Conservation (phyloP, 495 filamentous ascomycete genomes). For the Hypoxylon lienhwacheense region DNA sequence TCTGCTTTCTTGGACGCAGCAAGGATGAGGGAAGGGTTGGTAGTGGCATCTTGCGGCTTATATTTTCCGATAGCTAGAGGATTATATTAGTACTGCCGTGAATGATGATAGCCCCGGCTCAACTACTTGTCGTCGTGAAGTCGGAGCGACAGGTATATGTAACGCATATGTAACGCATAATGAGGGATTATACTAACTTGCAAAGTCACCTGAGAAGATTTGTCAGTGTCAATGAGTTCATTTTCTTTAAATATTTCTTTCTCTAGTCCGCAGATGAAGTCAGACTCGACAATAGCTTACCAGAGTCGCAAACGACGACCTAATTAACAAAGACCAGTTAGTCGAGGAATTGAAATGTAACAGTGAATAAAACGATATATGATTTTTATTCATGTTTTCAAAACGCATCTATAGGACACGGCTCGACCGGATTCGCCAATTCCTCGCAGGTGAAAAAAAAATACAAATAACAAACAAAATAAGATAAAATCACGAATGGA, state of each 20-base stretch:
- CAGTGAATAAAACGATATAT: not conserved
- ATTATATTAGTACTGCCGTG: conserved; percentile 37
- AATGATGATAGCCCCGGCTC: not conserved
- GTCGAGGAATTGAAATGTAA: conserved; percentile 15
- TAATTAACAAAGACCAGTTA: conserved; percentile 43
- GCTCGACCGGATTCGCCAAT: conserved; percentile 1
- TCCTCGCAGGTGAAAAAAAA: too few species aligned
- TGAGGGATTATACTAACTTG: conserved; percentile 59
- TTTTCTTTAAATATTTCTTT: conserved; percentile 17
- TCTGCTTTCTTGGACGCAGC: conserved; percentile 97
- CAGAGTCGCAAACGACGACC: conserved; percentile 96
- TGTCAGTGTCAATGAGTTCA: conserved; percentile 28
- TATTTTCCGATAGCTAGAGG: conserved; percentile 91
- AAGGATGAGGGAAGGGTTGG: conserved; percentile 97
- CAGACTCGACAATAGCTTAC: conserved; percentile 54
- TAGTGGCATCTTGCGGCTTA: conserved; percentile 99
- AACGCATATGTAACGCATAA: too few species aligned
- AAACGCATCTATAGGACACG: not conserved
- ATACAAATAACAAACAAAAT: too few species aligned
- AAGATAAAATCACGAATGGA: conserved; percentile 36
- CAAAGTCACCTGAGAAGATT: conserved; percentile 68
- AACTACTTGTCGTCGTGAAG: not conserved
- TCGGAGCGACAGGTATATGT: not conserved
- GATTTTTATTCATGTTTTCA: not conserved
- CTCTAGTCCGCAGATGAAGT: too few species aligned